Evolutionary conservation across 805 yeast genomes (phyloP), one percentile per base, ranked within the genome.

Genomic region (Ogataea paraovalis): DNA sequence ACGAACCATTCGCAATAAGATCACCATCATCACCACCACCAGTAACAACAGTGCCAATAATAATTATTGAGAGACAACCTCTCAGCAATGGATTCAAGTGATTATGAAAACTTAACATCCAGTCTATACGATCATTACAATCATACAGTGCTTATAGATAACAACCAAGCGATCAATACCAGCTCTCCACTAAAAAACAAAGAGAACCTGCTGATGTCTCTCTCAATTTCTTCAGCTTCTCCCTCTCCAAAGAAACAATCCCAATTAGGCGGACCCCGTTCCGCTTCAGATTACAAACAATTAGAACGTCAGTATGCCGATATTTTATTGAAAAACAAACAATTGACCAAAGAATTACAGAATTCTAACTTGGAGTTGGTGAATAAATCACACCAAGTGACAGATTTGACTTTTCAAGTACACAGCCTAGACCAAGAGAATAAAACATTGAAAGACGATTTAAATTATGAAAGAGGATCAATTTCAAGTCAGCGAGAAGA

Each of bases 321-420:
- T 49, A 48, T 62, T 2, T 46, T 61, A 33, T 54, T 65, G 12
- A 53, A 58, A 10, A 60, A 61, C 18, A 65, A 66, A 41, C 60
- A 61, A 20, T 51, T 65, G 3, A 52, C 58, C 13, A 58, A 59
- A n/a, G 73, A 70, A 38, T 60, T 62, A 45, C 74, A 70, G 46
- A 56, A 62, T 41, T 51, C 68, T 12, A 72, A 69, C 43, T 41
- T 52, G 33, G 74, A 69, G 32, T 41, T 73, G 5, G 43, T 51
- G 22, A 19, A 45, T 10, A 67, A 63, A 43, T 69, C 66, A 40
- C 54, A 55, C 40, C 61, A 60, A 22, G 28, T 65, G 9, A 53
- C 60, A 19, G 20, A 43, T 10, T 60, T 60, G 37, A 51, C 58
- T 2, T 52, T 46, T 13, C 51, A 59, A 43, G 57, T 68, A 9